phyloP scores from a whole-genome alignment of 2,329 filamentous ascomycete genomes.

The Penicillium psychrosexuale region DNA sequence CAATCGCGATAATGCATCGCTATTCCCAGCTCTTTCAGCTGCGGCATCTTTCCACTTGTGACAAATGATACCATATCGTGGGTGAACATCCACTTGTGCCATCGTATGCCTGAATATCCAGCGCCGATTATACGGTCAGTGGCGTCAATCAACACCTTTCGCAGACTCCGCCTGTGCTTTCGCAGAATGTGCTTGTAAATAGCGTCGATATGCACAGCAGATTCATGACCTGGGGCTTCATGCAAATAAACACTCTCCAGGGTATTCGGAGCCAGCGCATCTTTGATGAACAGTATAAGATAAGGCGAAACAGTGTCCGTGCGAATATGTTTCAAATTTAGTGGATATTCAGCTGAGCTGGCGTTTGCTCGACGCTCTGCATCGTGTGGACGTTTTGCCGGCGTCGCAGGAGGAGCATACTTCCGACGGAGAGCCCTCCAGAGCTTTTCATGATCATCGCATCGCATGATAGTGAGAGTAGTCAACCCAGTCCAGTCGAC shows the following conservation, averaged over 20 bases:
- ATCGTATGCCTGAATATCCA: constrained; percentile 47
- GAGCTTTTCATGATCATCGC: constrained; percentile 67
- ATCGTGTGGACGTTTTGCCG: constrained; percentile 9
- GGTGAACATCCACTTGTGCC: constrained; percentile 68
- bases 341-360: constrained; percentile 51
- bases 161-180: constrained; percentile 67
- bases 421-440: constrained; percentile 69
- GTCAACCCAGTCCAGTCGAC: constrained; percentile 73
- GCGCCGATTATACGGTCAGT: constrained; percentile 50
- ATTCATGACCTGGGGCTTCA: constrained; percentile 57
- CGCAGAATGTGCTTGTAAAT: constrained; percentile 69
- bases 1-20: constrained; percentile 73
- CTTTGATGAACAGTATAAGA: constrained; percentile 71
- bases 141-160: constrained; percentile 71
- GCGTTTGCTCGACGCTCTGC: constrained; percentile 5
- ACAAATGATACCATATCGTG: constrained; percentile 69
- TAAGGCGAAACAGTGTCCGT: constrained; percentile 68
- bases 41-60: constrained; percentile 71
- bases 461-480: constrained; percentile 70
- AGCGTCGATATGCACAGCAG: constrained; percentile 62
- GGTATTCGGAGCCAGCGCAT: constrained; percentile 72
- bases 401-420: constrained; percentile 48
- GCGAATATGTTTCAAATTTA: constrained; percentile 70
- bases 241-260: constrained; percentile 77
- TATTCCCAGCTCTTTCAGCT: constrained; percentile 67